Evolutionary conservation across 352 stramenopile genomes (phyloP).

Genomic region (Blastocystis sp.): DNA sequence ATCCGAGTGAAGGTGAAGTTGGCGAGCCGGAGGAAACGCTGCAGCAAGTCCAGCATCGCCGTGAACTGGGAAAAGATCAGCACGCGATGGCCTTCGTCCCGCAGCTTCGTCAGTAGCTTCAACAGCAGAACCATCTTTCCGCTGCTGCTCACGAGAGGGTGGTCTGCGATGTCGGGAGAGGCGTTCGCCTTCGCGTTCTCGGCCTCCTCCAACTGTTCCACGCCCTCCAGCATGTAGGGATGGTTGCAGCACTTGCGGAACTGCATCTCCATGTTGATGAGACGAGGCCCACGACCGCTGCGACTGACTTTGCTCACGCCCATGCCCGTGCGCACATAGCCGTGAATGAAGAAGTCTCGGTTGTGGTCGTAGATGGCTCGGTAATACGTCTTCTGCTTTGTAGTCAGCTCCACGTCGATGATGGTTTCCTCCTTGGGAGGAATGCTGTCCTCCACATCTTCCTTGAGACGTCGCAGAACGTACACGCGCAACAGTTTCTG

Average conservation of each 20-base stretch:
- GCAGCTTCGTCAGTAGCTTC: conserved; percentile 88
- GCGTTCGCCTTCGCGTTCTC: conserved; percentile 22
- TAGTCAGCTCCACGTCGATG: conserved; percentile 89
- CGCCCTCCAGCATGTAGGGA: conserved; percentile 90
- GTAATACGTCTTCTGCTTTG: conserved; percentile 92
- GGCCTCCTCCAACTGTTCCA: conserved; percentile 86
- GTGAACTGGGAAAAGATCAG: conserved; percentile 97
- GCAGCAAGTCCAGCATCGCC: conserved; percentile 81
- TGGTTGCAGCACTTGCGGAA: conserved; percentile 96
- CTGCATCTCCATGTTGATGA: conserved; percentile 99
- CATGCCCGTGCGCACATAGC: conserved; percentile 62
- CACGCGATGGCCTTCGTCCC: conserved; percentile 85
- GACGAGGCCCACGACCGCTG: conserved; percentile 62
- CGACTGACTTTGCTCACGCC: conserved; percentile 58
- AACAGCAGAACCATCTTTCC: conserved; percentile 85
- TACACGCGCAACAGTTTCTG: conserved; percentile 83
- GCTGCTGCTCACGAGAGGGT: conserved; percentile 72
- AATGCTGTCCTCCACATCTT: conserved; percentile 86
- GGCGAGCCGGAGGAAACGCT: conserved; percentile 75
- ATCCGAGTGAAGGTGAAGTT: conserved; percentile 75
- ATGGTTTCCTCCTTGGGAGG: conserved; percentile 90
- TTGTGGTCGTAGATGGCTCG: conserved; percentile 63
- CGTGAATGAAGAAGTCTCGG: conserved; percentile 61
- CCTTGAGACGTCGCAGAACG: conserved; percentile 88
- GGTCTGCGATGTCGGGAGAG: conserved; percentile 58